Base-by-base conservation (phyloP, 208 protist species). In the Leishmania amazonensis region DNA sequence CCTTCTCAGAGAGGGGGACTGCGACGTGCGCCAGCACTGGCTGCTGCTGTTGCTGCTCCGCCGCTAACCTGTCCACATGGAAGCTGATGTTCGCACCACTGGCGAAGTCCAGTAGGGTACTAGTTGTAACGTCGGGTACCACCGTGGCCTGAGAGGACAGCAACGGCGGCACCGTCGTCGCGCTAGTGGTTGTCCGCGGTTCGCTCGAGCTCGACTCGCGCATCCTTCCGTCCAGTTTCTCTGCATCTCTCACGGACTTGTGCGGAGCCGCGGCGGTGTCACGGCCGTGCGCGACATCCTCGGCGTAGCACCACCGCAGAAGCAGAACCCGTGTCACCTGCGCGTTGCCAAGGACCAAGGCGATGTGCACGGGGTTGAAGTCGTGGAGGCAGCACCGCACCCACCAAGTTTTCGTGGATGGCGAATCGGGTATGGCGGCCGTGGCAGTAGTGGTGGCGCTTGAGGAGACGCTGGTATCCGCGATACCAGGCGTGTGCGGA, bases 281-380 rank as follows among this genome's bases (percentile, higher is more conserved):
- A 31, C 19, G 68, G 40, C 6, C 6, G 68, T 51, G 35, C 42
- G 42, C 21, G 68, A 28, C 42, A 21, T 31, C 45, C 38, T 77
- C 73, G 51, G 62, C 54, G 68, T 76, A 80, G 21, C 47, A 45
- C 78, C 74, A 67, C 13, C 68, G 60, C 21, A 81, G 79, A 35
- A 86, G 77, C 71, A 84, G 77, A 49, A 77, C 68, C 45, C 72
- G 75, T 31, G 75, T 40, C 83, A 80, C 83, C 72, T 77, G 79
- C 51, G 83, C 81, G 77, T 91, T 80, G 42, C 88, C 88, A 8
- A 88, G 84, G 40, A 78, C 47, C 24, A 91, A 83, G 1, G 88
- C 84, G 24, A 88, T 65, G 70, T 88, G 81, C 7, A 91, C 74
- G 3, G 83, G 62, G 45, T 81, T 83, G 24, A 91, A 81, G 45